These are phyloP conservation scores for Boechera stricta DNA, from an alignment of 345 rosid genomes.

Conservation along the genomic window DNA sequence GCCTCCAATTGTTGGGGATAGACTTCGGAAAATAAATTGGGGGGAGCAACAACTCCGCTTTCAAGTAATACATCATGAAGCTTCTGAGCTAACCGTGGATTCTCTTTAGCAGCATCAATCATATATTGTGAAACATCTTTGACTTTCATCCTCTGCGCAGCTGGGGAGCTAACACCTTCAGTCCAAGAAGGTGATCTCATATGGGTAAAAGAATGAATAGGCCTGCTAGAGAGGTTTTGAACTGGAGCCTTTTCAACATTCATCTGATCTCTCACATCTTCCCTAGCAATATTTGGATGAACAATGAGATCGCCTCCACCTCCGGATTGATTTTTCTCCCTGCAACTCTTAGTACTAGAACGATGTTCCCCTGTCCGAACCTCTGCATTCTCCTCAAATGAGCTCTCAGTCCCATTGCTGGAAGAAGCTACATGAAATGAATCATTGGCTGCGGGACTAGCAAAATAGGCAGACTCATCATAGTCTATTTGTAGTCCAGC, in stretches of 20 bases:
- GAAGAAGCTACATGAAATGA: slow-evolving; percentile 67
- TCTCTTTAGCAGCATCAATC: slow-evolving; percentile 98
- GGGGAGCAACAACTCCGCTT: slow-evolving; percentile 94
- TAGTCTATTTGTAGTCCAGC: slow-evolving; percentile 68
- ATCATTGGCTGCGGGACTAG: slow-evolving; percentile 62
- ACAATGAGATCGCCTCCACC: slow-evolving; percentile 47
- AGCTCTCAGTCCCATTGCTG: slow-evolving; percentile 65
- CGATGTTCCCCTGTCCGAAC: slow-evolving; percentile 54
- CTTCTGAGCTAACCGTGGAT: slow-evolving; percentile 89
- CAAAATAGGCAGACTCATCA: slow-evolving; percentile 60
- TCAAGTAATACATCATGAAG: slow-evolving; percentile 93
- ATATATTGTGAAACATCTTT: slow-evolving; percentile 93
- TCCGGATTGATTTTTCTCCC: slow-evolving; percentile 49
- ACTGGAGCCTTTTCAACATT: slow-evolving; percentile 33
- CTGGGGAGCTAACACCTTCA: slow-evolving; percentile 92
- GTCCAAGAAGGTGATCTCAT: slow-evolving; percentile 97
- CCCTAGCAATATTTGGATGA: slow-evolving; percentile 35
- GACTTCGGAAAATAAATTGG: slow-evolving; percentile 75
- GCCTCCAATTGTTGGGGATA: slow-evolving; percentile 59
- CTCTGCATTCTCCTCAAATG: slow-evolving; percentile 61
- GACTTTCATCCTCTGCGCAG: slow-evolving; percentile 84
- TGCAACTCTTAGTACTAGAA: slow-evolving; percentile 47
- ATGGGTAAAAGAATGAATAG: slow-evolving; percentile 62
- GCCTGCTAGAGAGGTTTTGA: slow-evolving; percentile 56
- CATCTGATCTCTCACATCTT: slow-evolving; percentile 17